Conservation (phyloP, 2,329 filamentous ascomycete genomes). For the Arthrobotrys megalospora region DNA sequence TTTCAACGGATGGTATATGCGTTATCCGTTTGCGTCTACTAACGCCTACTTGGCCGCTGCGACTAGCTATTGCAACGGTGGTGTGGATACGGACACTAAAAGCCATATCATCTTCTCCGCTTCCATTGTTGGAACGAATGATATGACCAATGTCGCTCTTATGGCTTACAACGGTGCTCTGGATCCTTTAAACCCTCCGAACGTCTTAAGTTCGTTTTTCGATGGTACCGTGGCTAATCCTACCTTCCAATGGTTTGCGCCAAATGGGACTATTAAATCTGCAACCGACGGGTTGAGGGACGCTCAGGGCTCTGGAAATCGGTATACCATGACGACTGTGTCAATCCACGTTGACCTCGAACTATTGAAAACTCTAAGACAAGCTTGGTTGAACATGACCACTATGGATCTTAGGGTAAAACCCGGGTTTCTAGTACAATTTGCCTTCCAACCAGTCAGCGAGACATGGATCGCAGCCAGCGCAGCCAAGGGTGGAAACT, state of each 20-base stretch:
- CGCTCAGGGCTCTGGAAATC: constrained; percentile 11
- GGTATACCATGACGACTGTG: constrained; percentile 16
- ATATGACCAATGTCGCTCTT: background rate
- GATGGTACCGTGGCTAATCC: constrained; percentile 29
- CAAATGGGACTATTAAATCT: constrained; percentile 26
- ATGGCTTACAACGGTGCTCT: constrained; percentile 28
- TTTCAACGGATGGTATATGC: constrained; percentile 10
- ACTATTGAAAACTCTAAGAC: constrained; percentile 26
- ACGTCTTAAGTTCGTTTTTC: constrained; percentile 33
- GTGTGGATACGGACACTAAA: background rate
- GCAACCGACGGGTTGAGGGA: constrained; percentile 7
- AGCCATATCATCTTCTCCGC: background rate
- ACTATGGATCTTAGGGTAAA: background rate
- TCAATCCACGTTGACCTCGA: constrained; percentile 11
- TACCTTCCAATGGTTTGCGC: constrained; percentile 5
- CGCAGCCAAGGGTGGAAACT: constrained; percentile 39
- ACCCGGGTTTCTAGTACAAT: background rate
- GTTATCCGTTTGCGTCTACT: background rate
- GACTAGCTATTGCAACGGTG: background rate
- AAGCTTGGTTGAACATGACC: constrained; percentile 11
- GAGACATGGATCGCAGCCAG: constrained; percentile 24
- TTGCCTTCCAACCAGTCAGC: constrained; percentile 51
- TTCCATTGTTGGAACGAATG: background rate
- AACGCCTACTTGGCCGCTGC: background rate
- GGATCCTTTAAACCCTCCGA: constrained; percentile 31